These are phyloP conservation scores for Podaxis sp. DNA, from an alignment of 768 basidiomycete genomes.

Conservation along the genomic window DNA sequence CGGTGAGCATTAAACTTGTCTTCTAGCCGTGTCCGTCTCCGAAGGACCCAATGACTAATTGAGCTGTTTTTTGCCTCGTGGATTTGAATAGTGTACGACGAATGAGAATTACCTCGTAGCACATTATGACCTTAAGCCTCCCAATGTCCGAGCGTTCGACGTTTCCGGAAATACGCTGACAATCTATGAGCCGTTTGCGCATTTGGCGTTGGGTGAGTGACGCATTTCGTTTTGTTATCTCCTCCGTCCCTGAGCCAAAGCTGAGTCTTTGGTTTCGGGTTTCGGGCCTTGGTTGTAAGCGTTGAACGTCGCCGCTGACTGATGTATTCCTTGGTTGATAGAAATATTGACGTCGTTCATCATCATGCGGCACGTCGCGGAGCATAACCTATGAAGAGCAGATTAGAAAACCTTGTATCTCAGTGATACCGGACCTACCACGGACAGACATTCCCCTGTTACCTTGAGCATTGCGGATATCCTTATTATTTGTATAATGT, in stretches of 20 bases:
- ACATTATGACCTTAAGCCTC: slow-evolving; percentile 62
- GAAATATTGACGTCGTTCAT: slow-evolving; percentile 59
- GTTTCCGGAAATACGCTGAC: slow-evolving; percentile 65
- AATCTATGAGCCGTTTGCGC: slow-evolving; percentile 53
- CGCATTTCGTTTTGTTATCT: neutral
- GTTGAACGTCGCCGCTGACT: neutral
- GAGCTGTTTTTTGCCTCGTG: neutral
- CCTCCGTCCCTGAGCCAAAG: neutral
- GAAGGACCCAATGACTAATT: neutral
- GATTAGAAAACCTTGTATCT: neutral
- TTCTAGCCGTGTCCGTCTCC: neutral
- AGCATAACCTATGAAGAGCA: slow-evolving; percentile 36
- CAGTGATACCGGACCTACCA: slow-evolving; percentile 9
- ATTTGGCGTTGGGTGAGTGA: slow-evolving; percentile 52
- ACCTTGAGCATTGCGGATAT: neutral
- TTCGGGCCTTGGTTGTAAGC: too few species aligned
- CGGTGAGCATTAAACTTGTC: slow-evolving; percentile 47
- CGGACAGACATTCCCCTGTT: neutral
- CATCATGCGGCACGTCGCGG: slow-evolving; percentile 65
- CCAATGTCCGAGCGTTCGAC: slow-evolving; percentile 52
- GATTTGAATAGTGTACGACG: slow-evolving; percentile 46
- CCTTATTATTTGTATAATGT: slow-evolving; percentile 3
- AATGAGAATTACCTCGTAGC: slow-evolving; percentile 53
- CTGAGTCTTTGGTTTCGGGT: neutral
- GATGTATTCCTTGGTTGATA: slow-evolving; percentile 24